Evolutionary conservation across 306 rosid species (phyloP).

Genomic region (Vachellia pachyceras): DNA sequence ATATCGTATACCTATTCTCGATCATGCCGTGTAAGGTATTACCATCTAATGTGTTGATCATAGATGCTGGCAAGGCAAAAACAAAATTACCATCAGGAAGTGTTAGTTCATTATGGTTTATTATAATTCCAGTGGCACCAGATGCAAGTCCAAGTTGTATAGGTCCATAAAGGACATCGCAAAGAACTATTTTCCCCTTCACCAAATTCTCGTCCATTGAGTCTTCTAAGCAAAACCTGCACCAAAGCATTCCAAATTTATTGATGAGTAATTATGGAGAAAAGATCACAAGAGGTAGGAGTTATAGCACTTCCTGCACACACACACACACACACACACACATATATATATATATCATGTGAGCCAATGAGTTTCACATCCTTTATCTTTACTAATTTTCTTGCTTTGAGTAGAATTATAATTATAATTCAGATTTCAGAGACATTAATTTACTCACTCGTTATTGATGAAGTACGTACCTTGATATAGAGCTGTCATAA

Average conservation of each 20-base stretch:
- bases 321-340: too few relatives aligned
- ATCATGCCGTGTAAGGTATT: background rate
- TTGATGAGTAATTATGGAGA: background rate
- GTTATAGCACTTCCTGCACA: too few relatives aligned
- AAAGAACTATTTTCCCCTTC: slow-evolving; percentile 49
- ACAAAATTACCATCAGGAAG: background rate
- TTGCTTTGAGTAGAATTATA: background rate
- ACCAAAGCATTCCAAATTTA: background rate
- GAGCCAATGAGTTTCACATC: background rate
- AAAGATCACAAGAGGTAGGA: background rate
- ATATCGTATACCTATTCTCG: background rate
- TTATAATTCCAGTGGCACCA: slow-evolving; percentile 33
- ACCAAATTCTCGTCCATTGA: slow-evolving; percentile 30
- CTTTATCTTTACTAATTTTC: too few relatives aligned
- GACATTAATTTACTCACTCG: background rate
- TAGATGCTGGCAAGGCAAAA: slow-evolving; percentile 41
- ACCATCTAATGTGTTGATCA: slow-evolving; percentile 8
- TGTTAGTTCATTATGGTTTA: background rate
- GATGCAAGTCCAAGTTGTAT: background rate
- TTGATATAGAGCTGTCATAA: background rate
- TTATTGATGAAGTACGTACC: slow-evolving; percentile 28
- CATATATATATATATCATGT: too few relatives aligned
- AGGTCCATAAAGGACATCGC: slow-evolving; percentile 8
- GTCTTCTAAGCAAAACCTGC: slow-evolving; percentile 15
- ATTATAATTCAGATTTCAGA: background rate